Base-by-base conservation (phyloP, 2,329 filamentous ascomycete species). In the Ceratocystis alfenasii region DNA sequence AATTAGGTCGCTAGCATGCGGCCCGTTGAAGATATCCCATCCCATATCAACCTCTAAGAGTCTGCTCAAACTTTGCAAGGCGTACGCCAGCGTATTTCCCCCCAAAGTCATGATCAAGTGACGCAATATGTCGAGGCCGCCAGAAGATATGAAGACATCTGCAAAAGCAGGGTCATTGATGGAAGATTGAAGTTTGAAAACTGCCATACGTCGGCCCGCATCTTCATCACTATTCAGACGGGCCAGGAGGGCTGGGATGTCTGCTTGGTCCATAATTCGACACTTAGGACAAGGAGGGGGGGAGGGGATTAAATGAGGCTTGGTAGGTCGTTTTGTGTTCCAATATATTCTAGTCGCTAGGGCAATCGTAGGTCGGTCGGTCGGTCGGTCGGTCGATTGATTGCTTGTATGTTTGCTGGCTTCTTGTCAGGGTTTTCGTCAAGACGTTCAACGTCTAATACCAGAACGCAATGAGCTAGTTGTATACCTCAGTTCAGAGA, bases 141-240 rank as follows among this genome's bases (percentile, higher is more conserved):
- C 91, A 62, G 91, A 89, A 63, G 88, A 86, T 69, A 97, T 95
- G 78, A 99, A 99, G 71, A 95, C 86, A 75, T 97, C 94, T 72
- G 94, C 94, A 75, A 97, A 97, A 63, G 91, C 88, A 30, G 93
- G 93, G 76, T 99, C 94, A 74, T 92, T 93, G 76, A 99, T 96
- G 69, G 90, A 91, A 69, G 84, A 87, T 77, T 99, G 94, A 70
- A 99, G 85, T 78, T 96, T 96, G 83, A 99, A 99, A 68, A 95
- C 94, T 68, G 94, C 94, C 90, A 97, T 96, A 77, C 99, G 99
- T 73, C 92, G 90, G 71, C 90, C 87, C 66, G 90, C 92, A 80
- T 99, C 94, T 77, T 96, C 84, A 71, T 87, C 83, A 76, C 84
- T 86, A 50, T 82, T 79, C 68, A 87, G 78, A 70, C 84, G 83